Base-by-base conservation (phyloP, 2,329 filamentous ascomycete genomes). In the Nemania sp. region DNA sequence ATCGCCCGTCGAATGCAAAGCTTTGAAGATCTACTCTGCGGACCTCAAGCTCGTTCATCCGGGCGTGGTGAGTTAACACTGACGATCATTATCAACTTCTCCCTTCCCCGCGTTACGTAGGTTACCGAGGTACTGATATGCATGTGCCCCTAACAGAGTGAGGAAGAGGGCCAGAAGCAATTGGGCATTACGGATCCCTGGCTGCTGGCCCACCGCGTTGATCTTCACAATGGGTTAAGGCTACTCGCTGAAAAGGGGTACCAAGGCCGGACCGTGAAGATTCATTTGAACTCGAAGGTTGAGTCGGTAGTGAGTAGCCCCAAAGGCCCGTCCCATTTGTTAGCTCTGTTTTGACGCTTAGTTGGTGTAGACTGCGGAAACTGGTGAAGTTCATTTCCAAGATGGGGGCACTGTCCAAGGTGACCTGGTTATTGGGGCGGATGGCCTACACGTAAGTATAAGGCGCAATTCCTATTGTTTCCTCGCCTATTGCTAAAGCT, bases 341-440 rank as follows among this genome's bases (percentile, higher is more conserved):
- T 8, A 5, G 27, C 4, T 27, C 11, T 3, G 18, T 2, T 47
- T 47, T 54, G 22, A 66, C 29, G 3, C 53, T 18, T 15, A 15
- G 3, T 18, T 18, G 24, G 8, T 32, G 24, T n/a, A 70, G 68
- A 55, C 64, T 43, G 56, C 68, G 8, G 68, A 67, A 24, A 67
- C 68, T 0, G 68, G 68, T 18, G 64, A 70, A 32, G 57, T 70
- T 22, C 53, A 59, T 51, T 38, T 70, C 26, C 11, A 43, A 24
- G 68, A 65, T 27, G 68, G 68, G 41, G 51, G 60, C 15, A 58
- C 38, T 3, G 61, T 62, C 22, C 20, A 53, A 13, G 68, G 68
- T 20, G 68, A 70, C 29, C n/a, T 70, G 41, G 53, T 70, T 1
- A 20, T 70, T 3, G 68, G 68, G 54, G 68, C 68, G 26, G 68